Percentiles rank a stretch among this genome's conserved stretches.
Conservation (phyloP, 1,139 yeast species). For the Yamadazyma atlantica region DNA sequence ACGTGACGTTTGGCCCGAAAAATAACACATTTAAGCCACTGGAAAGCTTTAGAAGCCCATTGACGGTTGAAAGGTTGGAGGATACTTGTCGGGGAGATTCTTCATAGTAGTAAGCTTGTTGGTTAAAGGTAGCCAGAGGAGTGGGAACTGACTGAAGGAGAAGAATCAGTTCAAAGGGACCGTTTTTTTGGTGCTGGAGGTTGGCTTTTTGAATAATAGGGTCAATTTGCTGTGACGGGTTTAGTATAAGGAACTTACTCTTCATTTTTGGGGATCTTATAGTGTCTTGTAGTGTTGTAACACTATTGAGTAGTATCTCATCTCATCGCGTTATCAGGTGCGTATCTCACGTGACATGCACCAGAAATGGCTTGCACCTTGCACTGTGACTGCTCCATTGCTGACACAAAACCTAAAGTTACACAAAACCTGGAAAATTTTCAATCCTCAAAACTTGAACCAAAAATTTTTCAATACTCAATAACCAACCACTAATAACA, state of each 20-base stretch:
- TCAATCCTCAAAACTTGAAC: no score
- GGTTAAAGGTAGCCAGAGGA: slow-evolving; percentile 4
- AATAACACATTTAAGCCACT: slow-evolving; percentile 51
- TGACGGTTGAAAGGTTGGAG: slow-evolving; percentile 4
- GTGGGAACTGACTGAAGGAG: slow-evolving; percentile 47
- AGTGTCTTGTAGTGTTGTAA: no score
- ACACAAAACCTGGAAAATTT: slow-evolving; percentile 1
- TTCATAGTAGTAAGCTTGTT: slow-evolving; percentile 17
- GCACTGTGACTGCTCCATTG: no score
- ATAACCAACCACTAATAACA: background rate
- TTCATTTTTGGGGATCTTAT: background rate
- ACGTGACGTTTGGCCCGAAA: slow-evolving; percentile 23
- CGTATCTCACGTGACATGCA: background rate
- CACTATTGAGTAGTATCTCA: no score
- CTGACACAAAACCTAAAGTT: no score
- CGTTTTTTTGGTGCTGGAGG: slow-evolving; percentile 52
- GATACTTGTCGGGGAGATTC: slow-evolving; percentile 8
- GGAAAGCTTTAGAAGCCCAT: slow-evolving; percentile 30
- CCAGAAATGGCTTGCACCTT: no score
- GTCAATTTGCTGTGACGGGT: slow-evolving; percentile 42
- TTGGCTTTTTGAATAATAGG: slow-evolving; percentile 50
- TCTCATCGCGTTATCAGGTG: background rate
- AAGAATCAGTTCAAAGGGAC: slow-evolving; percentile 61
- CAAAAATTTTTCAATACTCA: slow-evolving; percentile 1
- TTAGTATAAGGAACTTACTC: slow-evolving; percentile 45